Conservation (phyloP, 768 basidiomycete species). For the Pholiota molesta region DNA sequence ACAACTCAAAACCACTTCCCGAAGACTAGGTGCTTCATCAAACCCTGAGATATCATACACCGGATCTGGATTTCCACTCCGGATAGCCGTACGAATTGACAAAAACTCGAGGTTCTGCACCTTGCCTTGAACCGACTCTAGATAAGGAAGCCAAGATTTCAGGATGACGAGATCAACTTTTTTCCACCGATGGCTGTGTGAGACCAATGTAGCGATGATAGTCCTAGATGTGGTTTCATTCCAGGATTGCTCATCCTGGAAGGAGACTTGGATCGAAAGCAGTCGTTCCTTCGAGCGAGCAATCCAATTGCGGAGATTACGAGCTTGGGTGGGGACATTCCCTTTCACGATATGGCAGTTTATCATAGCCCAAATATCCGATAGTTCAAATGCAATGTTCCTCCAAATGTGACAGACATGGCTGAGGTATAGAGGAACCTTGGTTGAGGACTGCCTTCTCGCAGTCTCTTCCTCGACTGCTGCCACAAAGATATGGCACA, state of each 20-base stretch:
- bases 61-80: too few relatives aligned
- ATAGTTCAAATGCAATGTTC: not conserved
- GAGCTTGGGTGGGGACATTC: not conserved
- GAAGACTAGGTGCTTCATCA: too few relatives aligned
- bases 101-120: conserved; percentile 4
- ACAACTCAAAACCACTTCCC: too few relatives aligned
- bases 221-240: not conserved
- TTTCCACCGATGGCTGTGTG: conserved; percentile 5
- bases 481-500: conserved; percentile 4
- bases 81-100: not conserved
- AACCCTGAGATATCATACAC: too few relatives aligned
- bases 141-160: conserved; percentile 9
- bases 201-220: conserved; percentile 1
- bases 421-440: not conserved
- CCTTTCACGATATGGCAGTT: conserved; percentile 8
- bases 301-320: conserved; percentile 4
- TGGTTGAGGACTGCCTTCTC: not conserved
- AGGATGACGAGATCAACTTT: conserved; percentile 10
- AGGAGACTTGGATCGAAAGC: not conserved
- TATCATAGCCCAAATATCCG: conserved; percentile 1
- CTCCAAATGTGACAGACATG: not conserved
- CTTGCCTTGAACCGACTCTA: not conserved
- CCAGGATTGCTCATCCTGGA: not conserved
- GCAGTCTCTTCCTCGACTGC: not conserved
- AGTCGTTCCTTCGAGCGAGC: not conserved